phyloP scores from a whole-genome alignment of 306 rosid species.

The Begonia loranthoides region DNA sequence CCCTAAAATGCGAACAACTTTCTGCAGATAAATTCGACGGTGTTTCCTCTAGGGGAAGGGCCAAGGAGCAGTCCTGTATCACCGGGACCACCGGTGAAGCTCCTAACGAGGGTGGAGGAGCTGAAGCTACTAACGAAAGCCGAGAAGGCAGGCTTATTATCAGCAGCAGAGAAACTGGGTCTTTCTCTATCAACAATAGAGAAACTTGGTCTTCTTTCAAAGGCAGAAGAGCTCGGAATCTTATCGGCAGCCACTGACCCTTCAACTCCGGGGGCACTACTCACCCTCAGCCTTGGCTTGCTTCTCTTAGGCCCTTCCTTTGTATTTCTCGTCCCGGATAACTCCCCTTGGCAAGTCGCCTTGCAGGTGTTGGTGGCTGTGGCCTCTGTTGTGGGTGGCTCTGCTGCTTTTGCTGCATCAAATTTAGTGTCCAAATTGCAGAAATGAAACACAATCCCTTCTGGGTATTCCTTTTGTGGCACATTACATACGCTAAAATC shows the following conservation, averaged over 20 bases:
- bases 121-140: conserved; percentile 74
- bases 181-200: conserved; percentile 71
- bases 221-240: conserved; percentile 85
- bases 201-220: conserved; percentile 66
- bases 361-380: conserved; percentile 51
- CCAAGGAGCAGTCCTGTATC: conserved; percentile 37
- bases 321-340: conserved; percentile 81
- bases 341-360: conserved; percentile 35
- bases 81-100: conserved; percentile 35
- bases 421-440: conserved; percentile 78
- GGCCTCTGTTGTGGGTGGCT: conserved; percentile 43
- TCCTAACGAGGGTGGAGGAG: conserved; percentile 80
- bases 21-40: conserved; percentile 28
- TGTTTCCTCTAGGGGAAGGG: conserved; percentile 55
- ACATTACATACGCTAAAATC: too few species aligned
- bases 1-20: too few species aligned
- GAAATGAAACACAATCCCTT: conserved; percentile 16
- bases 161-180: conserved; percentile 78
- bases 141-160: conserved; percentile 84
- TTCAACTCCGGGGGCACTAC: conserved; percentile 56
- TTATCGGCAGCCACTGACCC: conserved; percentile 88
- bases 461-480: too few species aligned
- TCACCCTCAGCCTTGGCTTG: conserved; percentile 46
- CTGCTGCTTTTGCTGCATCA: conserved; percentile 83
- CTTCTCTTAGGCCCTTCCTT: conserved; percentile 60